Evolutionary conservation across 176 grass and related monocot species (phyloP), one percentile per base, ranked within the genome.

Genomic region (Carex cristatella): DNA sequence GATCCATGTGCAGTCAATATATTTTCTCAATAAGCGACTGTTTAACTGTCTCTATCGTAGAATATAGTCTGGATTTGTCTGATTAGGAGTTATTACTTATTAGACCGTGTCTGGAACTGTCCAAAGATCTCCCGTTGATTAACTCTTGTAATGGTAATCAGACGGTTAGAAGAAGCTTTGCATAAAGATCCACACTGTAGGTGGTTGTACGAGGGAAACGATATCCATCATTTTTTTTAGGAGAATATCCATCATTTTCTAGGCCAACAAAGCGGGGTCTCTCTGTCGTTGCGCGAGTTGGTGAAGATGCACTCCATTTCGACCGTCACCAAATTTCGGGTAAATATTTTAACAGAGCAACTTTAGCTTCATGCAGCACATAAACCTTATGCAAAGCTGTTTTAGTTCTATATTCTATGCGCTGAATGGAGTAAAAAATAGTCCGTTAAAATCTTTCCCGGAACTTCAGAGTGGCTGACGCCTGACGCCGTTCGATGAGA

Each of bases 11-110:
- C 33, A 80, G 77, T 56, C 15, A 61, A 38, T 8, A 2, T 3
- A 46, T 15, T 37, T 12, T 48, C 53, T 61, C 3, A 74, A 70
- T 44, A 61, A 8, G 57, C 28, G 79, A 81, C 58, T 81, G 57
- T 64, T 81, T 18, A 42, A 81, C 79, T 81, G 79, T 81, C 27
- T 38, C 31, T 42, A 4, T 81, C 57, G 79, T 58, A 42, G 56
- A 48, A 80, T 80, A 59, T 80, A 18, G 77, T 23, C 55, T 61
- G 55, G 55, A 80, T 80, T 80, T 80, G 77, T 61, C 57, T 37
- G 55, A 55, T 59, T 37, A 32, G 15, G 31, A 54, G 71, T 9
- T 10, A 51, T 1, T 19, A 54, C 42, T 9, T 10, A 51, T 1
- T 19, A 4, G 14, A 61, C 14, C 59, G 59, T 23, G 23, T 23